These are phyloP conservation scores for Sutorius eximius DNA, from an alignment of 1,284 basidiomycete species.

Conservation along the genomic window DNA sequence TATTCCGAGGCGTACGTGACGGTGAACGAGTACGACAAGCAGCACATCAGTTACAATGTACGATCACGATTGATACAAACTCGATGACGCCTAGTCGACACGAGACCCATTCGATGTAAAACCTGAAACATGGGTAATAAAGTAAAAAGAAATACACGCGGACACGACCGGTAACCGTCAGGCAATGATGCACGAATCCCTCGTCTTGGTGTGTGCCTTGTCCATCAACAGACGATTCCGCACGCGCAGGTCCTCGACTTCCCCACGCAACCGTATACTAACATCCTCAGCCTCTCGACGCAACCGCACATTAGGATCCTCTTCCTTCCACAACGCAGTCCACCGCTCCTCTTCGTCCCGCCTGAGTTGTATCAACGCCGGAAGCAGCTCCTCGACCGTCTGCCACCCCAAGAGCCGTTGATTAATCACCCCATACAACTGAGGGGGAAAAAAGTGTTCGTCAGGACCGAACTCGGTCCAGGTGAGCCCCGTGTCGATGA, in stretches of 20 bases:
- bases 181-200: slow-evolving; percentile 26
- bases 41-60: slow-evolving; percentile 2
- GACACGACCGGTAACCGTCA: slow-evolving; percentile 6
- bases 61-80: background rate
- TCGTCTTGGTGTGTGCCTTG: slow-evolving; percentile 15
- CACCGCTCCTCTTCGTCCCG: slow-evolving; percentile 48
- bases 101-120: background rate
- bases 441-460: no score
- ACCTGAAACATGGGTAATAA: background rate
- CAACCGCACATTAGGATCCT: no score
- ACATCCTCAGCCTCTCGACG: no score
- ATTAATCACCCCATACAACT: no score
- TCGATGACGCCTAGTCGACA: background rate
- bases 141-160: background rate
- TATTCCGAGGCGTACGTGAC: slow-evolving; percentile 33
- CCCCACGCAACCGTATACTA: slow-evolving; percentile 47
- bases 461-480: slow-evolving; percentile 37
- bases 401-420: slow-evolving; percentile 44
- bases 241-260: slow-evolving; percentile 54
- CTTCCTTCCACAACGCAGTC: no score
- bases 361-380: slow-evolving; percentile 48
- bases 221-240: slow-evolving; percentile 48
- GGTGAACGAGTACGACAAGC: background rate
- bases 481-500: slow-evolving; percentile 43
- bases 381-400: slow-evolving; percentile 46